Evolutionary conservation across 1,284 basidiomycete genomes (phyloP), one percentile per base, ranked within the genome.

Genomic region (Ustilago sp.): DNA sequence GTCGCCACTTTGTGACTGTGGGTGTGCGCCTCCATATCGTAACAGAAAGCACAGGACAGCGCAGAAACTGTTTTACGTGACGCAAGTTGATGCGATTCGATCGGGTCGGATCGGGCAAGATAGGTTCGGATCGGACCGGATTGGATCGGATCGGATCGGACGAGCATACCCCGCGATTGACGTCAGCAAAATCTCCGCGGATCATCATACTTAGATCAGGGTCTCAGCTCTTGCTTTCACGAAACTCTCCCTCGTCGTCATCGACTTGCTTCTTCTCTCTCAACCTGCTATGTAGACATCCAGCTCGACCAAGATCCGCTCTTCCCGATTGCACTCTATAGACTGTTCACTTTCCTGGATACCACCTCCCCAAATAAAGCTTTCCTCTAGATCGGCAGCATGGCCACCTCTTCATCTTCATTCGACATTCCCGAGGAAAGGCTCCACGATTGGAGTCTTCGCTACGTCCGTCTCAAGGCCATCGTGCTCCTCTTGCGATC

Each of bases 391-490:
- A 28, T 38, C 19, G 12, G 9, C n/a, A 34, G 23, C 5, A 56
- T 58, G 45, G 19, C 54, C 7, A 39, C 55, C 39, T 11, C 38
- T 8, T 51, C 69, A 12, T 31, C 59, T 12, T 11, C 32, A 9
- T 31, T 43, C 3, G 34, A 45, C 6, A 45, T 45, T 45, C n/a
- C 43, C 6, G 43, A 71, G 19, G 69, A 71, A 48, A 61, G 47
- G 57, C 68, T 59, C 4, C 73, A 75, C 15, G 56, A 60, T 8
- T 69, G 68, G 67, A 66, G 63, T 48, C 50, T 70, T 1, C 45
- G 38, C 19, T 75, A 75, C 43, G 3, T 75, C 11, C 66, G 66
- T n/a, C 35, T 75, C 9, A 75, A 75, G 34, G 48, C 68, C 28
- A 51, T 64, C 32, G 68, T 70, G 11, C 28, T 62, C 15, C 45